Percentiles rank a stretch among this genome's conserved stretches.
Conservation (phyloP, 345 rosid genomes). For the Heritiera fomes region DNA sequence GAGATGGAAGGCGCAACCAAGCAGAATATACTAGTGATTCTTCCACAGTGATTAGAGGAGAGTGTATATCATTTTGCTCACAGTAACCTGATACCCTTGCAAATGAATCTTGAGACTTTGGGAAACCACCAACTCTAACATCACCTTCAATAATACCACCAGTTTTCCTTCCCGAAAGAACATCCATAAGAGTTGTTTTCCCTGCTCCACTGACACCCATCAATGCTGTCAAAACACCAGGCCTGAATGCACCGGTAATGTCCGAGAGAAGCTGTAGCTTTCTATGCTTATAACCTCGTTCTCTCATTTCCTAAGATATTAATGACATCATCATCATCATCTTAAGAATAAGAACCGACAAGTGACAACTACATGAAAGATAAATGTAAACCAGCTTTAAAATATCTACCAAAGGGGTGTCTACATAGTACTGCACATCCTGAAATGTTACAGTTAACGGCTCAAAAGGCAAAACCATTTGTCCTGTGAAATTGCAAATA, state of each 20-base stretch:
- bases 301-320: constrained; percentile 55
- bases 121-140: constrained; percentile 62
- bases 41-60: constrained; percentile 70
- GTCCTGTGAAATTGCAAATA: background rate
- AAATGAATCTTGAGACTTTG: constrained; percentile 67
- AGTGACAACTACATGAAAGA: background rate
- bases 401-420: constrained; percentile 55
- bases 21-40: constrained; percentile 52
- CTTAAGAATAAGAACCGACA: background rate
- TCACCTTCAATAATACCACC: constrained; percentile 71
- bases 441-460: constrained; percentile 57
- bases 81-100: constrained; percentile 91
- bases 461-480: constrained; percentile 49
- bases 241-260: constrained; percentile 64
- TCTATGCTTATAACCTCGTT: constrained; percentile 43
- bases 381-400: background rate
- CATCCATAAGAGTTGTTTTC: constrained; percentile 85
- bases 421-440: constrained; percentile 54
- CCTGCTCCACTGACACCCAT: constrained; percentile 97
- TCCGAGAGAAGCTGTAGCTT: constrained; percentile 64
- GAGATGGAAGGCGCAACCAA: constrained; percentile 69
- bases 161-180: constrained; percentile 87
- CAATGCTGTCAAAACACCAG: constrained; percentile 80
- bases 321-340: background rate
- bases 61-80: constrained; percentile 79